Evolutionary conservation across 139 green algal species (phyloP).

Genomic region (Chlamydomonas urium): DNA sequence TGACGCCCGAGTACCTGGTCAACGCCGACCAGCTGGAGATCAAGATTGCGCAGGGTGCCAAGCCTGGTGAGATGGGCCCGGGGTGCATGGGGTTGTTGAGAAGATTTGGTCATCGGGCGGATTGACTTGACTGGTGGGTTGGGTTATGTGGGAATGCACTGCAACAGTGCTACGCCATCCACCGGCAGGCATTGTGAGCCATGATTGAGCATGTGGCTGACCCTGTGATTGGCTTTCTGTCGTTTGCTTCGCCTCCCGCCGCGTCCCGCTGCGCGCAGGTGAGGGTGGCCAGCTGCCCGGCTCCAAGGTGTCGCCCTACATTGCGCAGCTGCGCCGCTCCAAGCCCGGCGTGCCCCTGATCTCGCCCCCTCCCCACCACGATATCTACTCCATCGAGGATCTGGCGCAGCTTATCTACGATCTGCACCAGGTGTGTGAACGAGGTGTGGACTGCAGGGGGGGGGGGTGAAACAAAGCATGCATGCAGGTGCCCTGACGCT

Average conservation of each 20-base stretch:
- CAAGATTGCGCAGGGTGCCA: conserved; percentile 81
- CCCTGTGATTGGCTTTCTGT: no score
- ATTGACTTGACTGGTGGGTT: no score
- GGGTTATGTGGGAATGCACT: no score
- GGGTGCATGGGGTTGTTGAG: conserved; percentile 5
- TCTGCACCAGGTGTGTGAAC: conserved; percentile 55
- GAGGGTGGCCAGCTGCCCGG: conserved; percentile 97
- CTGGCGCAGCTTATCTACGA: conserved; percentile 99
- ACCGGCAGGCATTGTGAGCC: no score
- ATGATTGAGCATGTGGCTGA: no score
- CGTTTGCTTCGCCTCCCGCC: no score
- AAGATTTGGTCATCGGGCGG: no score
- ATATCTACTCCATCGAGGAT: conserved; percentile 99
- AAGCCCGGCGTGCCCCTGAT: conserved; percentile 98
- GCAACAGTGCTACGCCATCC: no score
- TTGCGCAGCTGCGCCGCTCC: conserved; percentile 86
- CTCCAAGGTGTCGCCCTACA: conserved; percentile 96
- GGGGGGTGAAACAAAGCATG: no score
- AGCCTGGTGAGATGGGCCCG: conserved; percentile 52
- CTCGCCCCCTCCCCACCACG: conserved; percentile 96
- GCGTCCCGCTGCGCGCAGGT: no score
- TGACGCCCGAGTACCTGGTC: conserved; percentile 96
- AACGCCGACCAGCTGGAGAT: conserved; percentile 99
- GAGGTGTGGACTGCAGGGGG: no score
- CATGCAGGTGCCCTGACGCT: no score